Conservation (phyloP, 208 protist species). For the Porcisia deanei region DNA sequence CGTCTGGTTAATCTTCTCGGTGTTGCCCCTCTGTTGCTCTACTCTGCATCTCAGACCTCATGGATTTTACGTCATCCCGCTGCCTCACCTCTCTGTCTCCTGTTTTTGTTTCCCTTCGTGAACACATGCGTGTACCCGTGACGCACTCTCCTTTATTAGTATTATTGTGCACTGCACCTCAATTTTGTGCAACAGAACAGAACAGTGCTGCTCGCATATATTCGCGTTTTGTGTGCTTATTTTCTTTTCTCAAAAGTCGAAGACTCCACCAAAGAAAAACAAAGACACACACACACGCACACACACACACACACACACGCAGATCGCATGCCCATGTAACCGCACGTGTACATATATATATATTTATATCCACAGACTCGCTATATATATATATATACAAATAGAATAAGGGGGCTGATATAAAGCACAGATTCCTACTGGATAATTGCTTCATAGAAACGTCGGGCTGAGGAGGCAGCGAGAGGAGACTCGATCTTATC, state of each 20-base stretch:
- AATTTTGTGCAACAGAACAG: background rate
- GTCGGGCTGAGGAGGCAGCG: background rate
- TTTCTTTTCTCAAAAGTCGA: background rate
- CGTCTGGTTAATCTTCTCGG: no score
- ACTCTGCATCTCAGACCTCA: background rate
- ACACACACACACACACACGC: background rate
- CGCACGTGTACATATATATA: no score
- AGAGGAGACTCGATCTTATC: background rate
- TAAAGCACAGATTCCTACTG: background rate
- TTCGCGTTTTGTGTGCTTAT: background rate
- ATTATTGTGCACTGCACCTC: background rate
- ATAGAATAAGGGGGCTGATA: background rate
- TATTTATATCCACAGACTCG: no score
- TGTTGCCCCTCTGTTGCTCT: background rate
- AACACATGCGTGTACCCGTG: no score
- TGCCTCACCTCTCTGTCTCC: background rate
- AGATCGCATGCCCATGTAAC: background rate
- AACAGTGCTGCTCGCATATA: background rate
- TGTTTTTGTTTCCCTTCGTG: no score
- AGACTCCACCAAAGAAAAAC: background rate
- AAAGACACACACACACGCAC: background rate
- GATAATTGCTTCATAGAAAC: background rate
- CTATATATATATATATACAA: no score
- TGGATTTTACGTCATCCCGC: background rate
- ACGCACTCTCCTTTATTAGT: background rate